Conservation (phyloP, 2,329 filamentous ascomycete species). For the Botrytis elliptica region DNA sequence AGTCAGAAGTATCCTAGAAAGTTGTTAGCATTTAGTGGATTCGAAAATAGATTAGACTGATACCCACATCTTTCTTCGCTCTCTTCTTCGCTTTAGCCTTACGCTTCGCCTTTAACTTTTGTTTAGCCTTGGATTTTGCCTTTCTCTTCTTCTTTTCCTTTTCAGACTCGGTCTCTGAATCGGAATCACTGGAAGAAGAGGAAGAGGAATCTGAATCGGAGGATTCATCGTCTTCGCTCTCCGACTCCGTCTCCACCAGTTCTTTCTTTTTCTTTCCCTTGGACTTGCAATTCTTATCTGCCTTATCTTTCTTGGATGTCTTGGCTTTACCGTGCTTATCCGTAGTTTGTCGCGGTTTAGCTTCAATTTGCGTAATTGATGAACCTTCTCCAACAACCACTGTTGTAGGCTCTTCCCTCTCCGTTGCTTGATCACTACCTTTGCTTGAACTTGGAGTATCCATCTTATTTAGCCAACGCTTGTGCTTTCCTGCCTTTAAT, state of each 20-base stretch:
- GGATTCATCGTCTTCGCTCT: conserved; percentile 18
- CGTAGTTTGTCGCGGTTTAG: conserved; percentile 28
- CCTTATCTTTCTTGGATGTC: conserved; percentile 33
- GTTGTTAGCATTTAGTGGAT: conserved; percentile 22
- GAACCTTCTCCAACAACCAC: conserved; percentile 26
- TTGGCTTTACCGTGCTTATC: conserved; percentile 30
- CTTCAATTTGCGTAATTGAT: conserved; percentile 30
- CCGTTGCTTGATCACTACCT: conserved; percentile 29
- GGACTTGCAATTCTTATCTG: conserved; percentile 17
- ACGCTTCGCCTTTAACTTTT: conserved; percentile 38
- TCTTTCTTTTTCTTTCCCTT: conserved; percentile 24
- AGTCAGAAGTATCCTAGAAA: conserved; percentile 34
- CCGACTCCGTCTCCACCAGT: conserved; percentile 17
- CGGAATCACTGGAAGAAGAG: conserved; percentile 27
- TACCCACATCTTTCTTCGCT: conserved; percentile 38
- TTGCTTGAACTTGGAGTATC: conserved; percentile 36
- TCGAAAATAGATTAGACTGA: conserved; percentile 8
- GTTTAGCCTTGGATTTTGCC: conserved; percentile 41
- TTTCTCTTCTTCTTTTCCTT: conserved; percentile 41
- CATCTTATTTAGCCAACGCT: conserved; percentile 23
- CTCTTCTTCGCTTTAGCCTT: conserved; percentile 45
- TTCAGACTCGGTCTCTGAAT: conserved; percentile 37
- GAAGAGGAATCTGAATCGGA: conserved; percentile 1
- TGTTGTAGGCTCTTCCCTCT: conserved; percentile 30
- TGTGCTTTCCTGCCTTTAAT: background rate